Conservation (phyloP, 2,329 filamentous ascomycete species). For the Tricladium varicosporioides region DNA sequence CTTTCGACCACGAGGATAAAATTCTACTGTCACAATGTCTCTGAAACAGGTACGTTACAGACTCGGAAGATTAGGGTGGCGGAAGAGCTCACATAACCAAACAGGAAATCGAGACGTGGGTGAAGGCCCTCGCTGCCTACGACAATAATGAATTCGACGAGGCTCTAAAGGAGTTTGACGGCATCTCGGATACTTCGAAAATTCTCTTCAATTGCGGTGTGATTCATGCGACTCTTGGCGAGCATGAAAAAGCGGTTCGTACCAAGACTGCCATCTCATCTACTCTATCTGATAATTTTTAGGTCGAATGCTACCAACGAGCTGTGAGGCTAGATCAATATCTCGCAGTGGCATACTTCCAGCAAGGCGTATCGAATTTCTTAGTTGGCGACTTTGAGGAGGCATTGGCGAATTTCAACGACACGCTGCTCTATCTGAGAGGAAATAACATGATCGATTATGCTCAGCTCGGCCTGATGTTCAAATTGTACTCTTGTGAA, state of each 20-base stretch:
- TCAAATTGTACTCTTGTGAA: constrained; percentile 96
- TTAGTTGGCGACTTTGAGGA: constrained; percentile 96
- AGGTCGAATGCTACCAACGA: constrained; percentile 95
- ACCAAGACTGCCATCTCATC: constrained; percentile 14
- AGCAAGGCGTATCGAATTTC: constrained; percentile 98
- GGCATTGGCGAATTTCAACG: constrained; percentile 97
- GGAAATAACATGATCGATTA: constrained; percentile 99
- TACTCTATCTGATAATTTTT: constrained; percentile 23
- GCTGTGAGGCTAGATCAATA: constrained; percentile 91
- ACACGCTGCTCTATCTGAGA: constrained; percentile 88
- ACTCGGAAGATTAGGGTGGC: constrained; percentile 4
- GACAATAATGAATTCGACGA: constrained; percentile 98
- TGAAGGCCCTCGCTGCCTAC: constrained; percentile 84
- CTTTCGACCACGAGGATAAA: constrained; percentile 5
- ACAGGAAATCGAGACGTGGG: constrained; percentile 98
- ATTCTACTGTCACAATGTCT: constrained; percentile 36
- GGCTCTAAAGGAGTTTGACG: constrained; percentile 77
- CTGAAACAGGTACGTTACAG: constrained; percentile 39
- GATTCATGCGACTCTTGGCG: constrained; percentile 92
- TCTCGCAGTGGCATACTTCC: constrained; percentile 95
- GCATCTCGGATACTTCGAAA: constrained; percentile 92
- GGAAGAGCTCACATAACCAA: constrained; percentile 10
- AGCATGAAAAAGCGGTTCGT: constrained; percentile 92
- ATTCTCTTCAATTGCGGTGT: constrained; percentile 98
- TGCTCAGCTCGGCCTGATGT: constrained; percentile 89